Evolutionary conservation across 2,329 filamentous ascomycete genomes (phyloP).

Genomic region (Fusarium sterilihyphosum): DNA sequence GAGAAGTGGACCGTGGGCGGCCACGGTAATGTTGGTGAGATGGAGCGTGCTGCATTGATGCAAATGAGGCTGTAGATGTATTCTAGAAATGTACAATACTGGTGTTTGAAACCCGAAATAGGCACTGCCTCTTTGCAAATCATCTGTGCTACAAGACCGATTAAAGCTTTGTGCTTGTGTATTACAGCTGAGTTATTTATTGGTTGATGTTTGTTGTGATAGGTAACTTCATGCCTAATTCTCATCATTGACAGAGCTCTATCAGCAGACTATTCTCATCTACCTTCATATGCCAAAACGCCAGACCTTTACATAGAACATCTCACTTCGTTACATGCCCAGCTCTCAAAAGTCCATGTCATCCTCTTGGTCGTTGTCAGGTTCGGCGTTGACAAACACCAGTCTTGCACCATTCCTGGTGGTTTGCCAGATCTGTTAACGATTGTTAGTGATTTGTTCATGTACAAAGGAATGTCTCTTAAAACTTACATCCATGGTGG

Average conservation of each 20-base stretch:
- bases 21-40: constrained; percentile 83
- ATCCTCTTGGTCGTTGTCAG: constrained; percentile 59
- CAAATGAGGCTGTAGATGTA: constrained; percentile 57
- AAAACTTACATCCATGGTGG: constrained; percentile 83
- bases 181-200: not conserved
- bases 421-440: constrained; percentile 78
- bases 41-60: constrained; percentile 74
- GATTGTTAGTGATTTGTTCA: constrained; percentile 50
- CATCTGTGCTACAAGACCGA: not conserved
- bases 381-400: constrained; percentile 71
- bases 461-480: not conserved
- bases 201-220: not conserved
- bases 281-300: constrained; percentile 46
- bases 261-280: constrained; percentile 33
- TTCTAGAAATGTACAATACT: constrained; percentile 45
- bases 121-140: constrained; percentile 15
- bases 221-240: constrained; percentile 1
- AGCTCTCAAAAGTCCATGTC: constrained; percentile 55
- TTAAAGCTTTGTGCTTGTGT: not conserved
- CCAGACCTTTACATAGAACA: constrained; percentile 41
- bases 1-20: constrained; percentile 89
- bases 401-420: constrained; percentile 75
- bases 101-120: constrained; percentile 32
- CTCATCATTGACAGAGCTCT: constrained; percentile 21
- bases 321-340: constrained; percentile 28